Base-by-base conservation (phyloP, 2,329 filamentous ascomycete genomes). In the Sclerotinia minor region DNA sequence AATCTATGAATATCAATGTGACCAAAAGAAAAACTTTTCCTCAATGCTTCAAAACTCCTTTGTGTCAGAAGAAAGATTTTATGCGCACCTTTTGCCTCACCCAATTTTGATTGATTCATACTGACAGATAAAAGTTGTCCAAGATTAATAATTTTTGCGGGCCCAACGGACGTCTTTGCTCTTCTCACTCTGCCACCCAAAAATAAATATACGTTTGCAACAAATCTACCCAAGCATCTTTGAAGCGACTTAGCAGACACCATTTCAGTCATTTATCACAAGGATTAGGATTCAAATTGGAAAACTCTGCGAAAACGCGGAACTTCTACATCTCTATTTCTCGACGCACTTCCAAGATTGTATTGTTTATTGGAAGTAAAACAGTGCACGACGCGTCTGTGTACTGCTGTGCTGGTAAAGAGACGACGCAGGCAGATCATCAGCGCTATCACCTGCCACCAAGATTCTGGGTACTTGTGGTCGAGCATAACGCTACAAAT, bases 141-240 rank as follows among this genome's bases (percentile, higher is more conserved):
- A 59, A 52, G 21, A 61, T 53, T 61, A 59, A 54, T 44, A 38
- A 50, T 61, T 52, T 67, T 66, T 67, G 64, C 64, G 64, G 64
- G 55, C 38, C 64, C 55, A 44, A 54, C 61, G 29, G n/a, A 60
- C 35, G 17, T 29, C 35, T 53, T 38, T 61, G 35, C 38, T 47
- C 50, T 41, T 63, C 35, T 47, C 32, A 15, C 41, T 59, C 45
- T 59, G 19, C 54, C 55, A 60, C 26, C 26, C 49, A 44, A 29
- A 45, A 50, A n/a, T 44, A 38, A 66, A 60, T 55, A 32, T 32
- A 35, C 47, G n/a, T 64, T 41, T 26, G n/a, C 49, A 53, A 53
- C 47, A 64, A 11, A 54, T 32, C 44, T 35, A 49, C n/a, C 32
- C 45, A 66, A 60, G 64, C 35, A 66, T 66, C 38, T 41, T 13